These are phyloP conservation scores for Trichoderma atrobrunneum DNA, from an alignment of 2,329 filamentous ascomycete species.

Conservation along the genomic window DNA sequence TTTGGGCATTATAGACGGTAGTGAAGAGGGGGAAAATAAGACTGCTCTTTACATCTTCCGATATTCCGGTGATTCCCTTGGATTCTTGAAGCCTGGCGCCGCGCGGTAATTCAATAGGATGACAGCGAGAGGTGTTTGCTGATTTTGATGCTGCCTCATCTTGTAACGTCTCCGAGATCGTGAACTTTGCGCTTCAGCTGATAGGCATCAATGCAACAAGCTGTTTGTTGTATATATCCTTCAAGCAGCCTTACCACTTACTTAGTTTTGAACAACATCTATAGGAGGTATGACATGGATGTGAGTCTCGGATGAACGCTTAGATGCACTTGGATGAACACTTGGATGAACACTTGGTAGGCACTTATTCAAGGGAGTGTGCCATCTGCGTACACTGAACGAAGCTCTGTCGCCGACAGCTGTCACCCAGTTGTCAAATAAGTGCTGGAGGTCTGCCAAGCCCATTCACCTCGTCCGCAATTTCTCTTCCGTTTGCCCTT, in stretches of 20 bases:
- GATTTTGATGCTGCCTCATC: no score
- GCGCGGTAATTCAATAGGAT: neutral
- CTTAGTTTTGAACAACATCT: neutral
- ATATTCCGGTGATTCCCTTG: neutral
- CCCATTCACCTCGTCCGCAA: constrained; percentile 5
- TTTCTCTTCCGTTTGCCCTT: neutral
- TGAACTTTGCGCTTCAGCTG: neutral
- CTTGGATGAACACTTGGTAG: neutral
- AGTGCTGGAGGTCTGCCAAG: neutral
- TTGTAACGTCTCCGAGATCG: neutral
- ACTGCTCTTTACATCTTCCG: neutral
- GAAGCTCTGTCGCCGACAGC: neutral
- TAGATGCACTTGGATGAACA: no score
- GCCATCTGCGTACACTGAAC: neutral
- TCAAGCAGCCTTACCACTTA: neutral
- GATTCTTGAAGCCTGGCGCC: neutral
- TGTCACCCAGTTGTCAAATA: neutral
- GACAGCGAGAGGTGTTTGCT: neutral
- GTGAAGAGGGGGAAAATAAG: neutral
- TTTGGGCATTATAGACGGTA: constrained; percentile 16
- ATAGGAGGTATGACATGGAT: neutral
- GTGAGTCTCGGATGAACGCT: neutral
- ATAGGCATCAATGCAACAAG: neutral
- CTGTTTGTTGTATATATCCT: neutral
- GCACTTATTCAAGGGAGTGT: neutral